Conservation (phyloP, 2,329 filamentous ascomycete species). For the Penicillium brevicompactum region DNA sequence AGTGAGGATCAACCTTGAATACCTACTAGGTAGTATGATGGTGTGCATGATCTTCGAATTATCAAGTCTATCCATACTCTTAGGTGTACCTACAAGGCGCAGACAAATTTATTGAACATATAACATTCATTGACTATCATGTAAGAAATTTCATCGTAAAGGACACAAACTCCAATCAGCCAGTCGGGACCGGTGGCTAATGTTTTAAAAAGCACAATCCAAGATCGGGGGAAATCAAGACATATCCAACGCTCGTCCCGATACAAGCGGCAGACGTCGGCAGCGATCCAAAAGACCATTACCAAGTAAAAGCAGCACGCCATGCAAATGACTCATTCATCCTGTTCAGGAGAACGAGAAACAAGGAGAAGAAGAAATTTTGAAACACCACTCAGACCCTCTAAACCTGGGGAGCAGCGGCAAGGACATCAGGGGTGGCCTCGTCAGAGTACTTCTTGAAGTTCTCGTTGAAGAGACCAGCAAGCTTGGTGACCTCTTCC, state of each 20-base stretch:
- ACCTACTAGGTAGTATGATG: too few species aligned
- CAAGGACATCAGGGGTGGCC: slow-evolving; percentile 77
- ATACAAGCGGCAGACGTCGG: slow-evolving; percentile 20
- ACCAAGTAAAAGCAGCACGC: slow-evolving; percentile 30
- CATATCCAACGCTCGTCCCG: slow-evolving; percentile 23
- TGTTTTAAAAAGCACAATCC: slow-evolving; percentile 10
- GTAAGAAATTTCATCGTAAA: slow-evolving; percentile 10
- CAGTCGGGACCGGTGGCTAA: slow-evolving; percentile 15
- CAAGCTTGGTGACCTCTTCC: slow-evolving; percentile 87
- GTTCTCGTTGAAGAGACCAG: slow-evolving; percentile 88
- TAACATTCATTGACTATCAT: slow-evolving; percentile 22
- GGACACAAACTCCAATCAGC: slow-evolving; percentile 18
- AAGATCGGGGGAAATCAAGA: slow-evolving; percentile 17
- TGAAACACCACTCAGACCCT: slow-evolving; percentile 16
- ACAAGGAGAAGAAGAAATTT: slow-evolving; percentile 26
- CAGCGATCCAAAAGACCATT: slow-evolving; percentile 16
- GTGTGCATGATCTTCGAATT: background rate
- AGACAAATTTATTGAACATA: slow-evolving; percentile 6
- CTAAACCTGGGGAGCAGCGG: slow-evolving; percentile 44
- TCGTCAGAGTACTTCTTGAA: slow-evolving; percentile 93
- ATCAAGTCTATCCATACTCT: background rate
- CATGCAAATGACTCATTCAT: slow-evolving; percentile 34
- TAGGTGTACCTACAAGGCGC: background rate
- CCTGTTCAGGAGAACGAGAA: slow-evolving; percentile 24
- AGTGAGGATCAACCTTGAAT: too few species aligned